Base-by-base conservation (phyloP, 441 rosid species). In the Capsella rubella region DNA sequence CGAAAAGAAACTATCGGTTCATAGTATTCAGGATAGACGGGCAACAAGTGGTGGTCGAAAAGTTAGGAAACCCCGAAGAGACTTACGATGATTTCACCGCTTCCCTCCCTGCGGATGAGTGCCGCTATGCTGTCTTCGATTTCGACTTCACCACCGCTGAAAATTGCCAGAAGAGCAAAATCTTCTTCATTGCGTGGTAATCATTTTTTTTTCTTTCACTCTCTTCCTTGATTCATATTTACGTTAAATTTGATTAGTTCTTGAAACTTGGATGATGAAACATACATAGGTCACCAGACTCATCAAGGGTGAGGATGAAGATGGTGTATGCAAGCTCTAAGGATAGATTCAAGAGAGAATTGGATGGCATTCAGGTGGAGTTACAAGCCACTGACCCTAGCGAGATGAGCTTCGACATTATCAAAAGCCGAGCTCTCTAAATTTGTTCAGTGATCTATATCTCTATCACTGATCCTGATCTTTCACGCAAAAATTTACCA, bases 141-240 rank as follows among this genome's bases (percentile, higher is more conserved):
- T 70, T 88, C 0, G 89, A 88, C 67, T 88, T 85, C 82, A 82
- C 61, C 42, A 88, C 93, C 7, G 43, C 37, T 14, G 93, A 88
- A 79, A 84, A 88, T 46, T 87, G 91, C 80, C 93, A 89, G 84
- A 89, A 87, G 79, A 89, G 91, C 89, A 89, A 89, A 73, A 89
- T 88, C 62, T 85, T 86, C 85, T 88, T 88, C 87, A 80, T 88
- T 10, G 91, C 93, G 7, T 89, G 93, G 93, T 86, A 32, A 85
- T 39, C 14, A 10, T 27, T 54, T 46, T 42, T 13, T 46, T 6
- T 7, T 14, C 2, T 14, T n/a, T n/a, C 2, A 2, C 0, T 21
- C 27, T 47, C 52, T 56, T 65, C 16, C 43, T 50, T 58, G 0
- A 3, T 9, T 53, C 8, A 2, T 37, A 10, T 34, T 32, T 13